phyloP scores from a whole-genome alignment of 1,139 yeast genomes.

The Hanseniaspora uvarum region DNA sequence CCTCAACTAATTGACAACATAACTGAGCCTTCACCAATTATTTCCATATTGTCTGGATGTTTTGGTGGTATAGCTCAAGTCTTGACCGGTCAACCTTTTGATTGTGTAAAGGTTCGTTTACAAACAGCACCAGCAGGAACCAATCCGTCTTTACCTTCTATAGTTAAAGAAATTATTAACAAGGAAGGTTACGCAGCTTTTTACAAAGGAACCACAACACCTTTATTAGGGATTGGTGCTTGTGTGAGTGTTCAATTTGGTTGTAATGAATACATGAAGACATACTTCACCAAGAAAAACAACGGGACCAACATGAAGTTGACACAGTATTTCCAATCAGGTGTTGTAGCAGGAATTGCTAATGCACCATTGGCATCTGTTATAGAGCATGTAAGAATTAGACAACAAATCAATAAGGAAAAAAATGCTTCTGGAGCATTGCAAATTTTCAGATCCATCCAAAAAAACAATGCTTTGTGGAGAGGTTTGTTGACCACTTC shows the following conservation, averaged over 20 bases:
- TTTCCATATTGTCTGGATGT: constrained; percentile 78
- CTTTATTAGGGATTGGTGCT: constrained; percentile 87
- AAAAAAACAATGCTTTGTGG: constrained; percentile 55
- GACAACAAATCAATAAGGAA: constrained; percentile 72
- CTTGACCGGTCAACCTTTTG: constrained; percentile 91
- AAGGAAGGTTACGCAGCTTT: constrained; percentile 75
- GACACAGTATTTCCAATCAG: constrained; percentile 63
- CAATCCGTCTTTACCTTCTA: constrained; percentile 66
- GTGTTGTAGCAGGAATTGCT: constrained; percentile 82
- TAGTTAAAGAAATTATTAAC: constrained; percentile 53
- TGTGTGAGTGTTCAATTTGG: constrained; percentile 81
- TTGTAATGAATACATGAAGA: constrained; percentile 87
- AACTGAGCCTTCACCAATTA: constrained; percentile 38
- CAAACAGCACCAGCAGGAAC: constrained; percentile 56
- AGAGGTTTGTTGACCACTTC: constrained; percentile 74
- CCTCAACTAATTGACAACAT: constrained; percentile 29
- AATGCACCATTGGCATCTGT: constrained; percentile 83
- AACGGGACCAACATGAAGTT: constrained; percentile 35
- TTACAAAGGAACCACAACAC: constrained; percentile 80
- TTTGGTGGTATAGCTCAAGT: constrained; percentile 93
- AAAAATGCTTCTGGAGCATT: constrained; percentile 58
- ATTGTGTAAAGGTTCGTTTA: constrained; percentile 81
- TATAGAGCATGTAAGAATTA: constrained; percentile 83
- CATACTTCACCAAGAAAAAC: constrained; percentile 38
- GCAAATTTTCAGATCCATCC: constrained; percentile 57